Evolutionary conservation across 108 stramenopile species (phyloP).

Genomic region (Phaeodactylum tricornutum): DNA sequence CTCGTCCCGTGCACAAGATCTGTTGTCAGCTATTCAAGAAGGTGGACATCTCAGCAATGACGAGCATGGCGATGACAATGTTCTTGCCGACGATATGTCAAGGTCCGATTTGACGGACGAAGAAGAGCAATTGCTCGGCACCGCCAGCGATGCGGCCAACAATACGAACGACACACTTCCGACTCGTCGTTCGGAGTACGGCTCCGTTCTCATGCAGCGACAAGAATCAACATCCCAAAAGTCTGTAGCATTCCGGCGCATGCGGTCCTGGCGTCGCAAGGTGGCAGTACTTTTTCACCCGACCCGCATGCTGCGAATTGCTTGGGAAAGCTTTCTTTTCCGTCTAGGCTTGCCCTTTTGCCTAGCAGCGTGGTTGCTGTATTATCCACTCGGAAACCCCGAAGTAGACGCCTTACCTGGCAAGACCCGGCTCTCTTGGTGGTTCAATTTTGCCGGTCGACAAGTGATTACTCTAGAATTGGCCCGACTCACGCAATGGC

Average conservation of each 20-base stretch:
- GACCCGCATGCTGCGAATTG: neutral
- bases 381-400: constrained; percentile 52
- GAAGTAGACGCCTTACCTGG: constrained; percentile 35
- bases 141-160: neutral
- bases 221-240: neutral
- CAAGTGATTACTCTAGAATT: constrained; percentile 41
- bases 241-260: neutral
- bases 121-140: neutral
- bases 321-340: neutral
- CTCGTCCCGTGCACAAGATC: too few relatives aligned
- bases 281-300: neutral
- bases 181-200: neutral
- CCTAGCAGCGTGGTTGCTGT: constrained; percentile 15
- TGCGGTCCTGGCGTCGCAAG: neutral
- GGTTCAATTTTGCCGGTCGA: constrained; percentile 48
- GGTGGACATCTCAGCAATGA: too few relatives aligned
- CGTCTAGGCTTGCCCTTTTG: neutral
- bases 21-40: too few relatives aligned
- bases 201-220: neutral
- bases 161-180: neutral
- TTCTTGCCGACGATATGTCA: neutral
- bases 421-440: constrained; percentile 45
- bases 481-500: constrained; percentile 30
- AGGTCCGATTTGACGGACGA: neutral
- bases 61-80: neutral